Evolutionary conservation across 2,329 filamentous ascomycete species (phyloP), one percentile per base, ranked within the genome.

Genomic region (Microcera coccophila): DNA sequence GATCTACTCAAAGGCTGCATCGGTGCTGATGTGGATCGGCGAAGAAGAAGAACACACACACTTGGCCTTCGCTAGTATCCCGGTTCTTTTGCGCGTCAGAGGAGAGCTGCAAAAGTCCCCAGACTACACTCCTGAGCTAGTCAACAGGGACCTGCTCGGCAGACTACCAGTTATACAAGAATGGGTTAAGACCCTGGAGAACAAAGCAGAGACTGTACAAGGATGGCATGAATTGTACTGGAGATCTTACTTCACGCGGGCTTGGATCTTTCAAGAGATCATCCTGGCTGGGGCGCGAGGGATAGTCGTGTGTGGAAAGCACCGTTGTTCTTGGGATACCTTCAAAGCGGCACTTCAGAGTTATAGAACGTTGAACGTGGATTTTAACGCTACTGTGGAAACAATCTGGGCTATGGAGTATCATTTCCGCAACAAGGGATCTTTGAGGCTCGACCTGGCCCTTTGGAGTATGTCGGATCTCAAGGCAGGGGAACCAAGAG

Each of bases 191-290:
- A 38, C 37, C 33, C 14, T 18, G 37, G 17, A 41, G 38, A 35
- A 34, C 34, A 24, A 36, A 37, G 22, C 36, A 7, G 36, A 28
- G 14, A n/a, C n/a, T n/a, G n/a, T n/a, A n/a, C n/a, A n/a, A n/a
- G 24, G 24, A 28, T 28, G 9, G 9, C 9, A 9, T 14, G 24
- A 28, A 9, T 14, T 28, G 9, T 28, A 28, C 24, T 28, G 24
- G 24, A 9, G 24, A 9, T 32, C 38, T 11, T 44, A 35, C 34
- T 44, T 44, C 33, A 40, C 38, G 11, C 31, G 38, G 17, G 38
- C 38, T 4, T 44, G 42, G 42, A 44, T 44, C 33, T 34, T 44
- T 24, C 42, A 44, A 16, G 42, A 44, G 24, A 35, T 44, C 21
- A 35, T 21, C 22, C 34, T 35, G 12, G 42, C 34, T 8, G 35